Evolutionary conservation across 768 basidiomycete species (phyloP), one percentile per base, ranked within the genome.

Genomic region (Lenzites betulinus): DNA sequence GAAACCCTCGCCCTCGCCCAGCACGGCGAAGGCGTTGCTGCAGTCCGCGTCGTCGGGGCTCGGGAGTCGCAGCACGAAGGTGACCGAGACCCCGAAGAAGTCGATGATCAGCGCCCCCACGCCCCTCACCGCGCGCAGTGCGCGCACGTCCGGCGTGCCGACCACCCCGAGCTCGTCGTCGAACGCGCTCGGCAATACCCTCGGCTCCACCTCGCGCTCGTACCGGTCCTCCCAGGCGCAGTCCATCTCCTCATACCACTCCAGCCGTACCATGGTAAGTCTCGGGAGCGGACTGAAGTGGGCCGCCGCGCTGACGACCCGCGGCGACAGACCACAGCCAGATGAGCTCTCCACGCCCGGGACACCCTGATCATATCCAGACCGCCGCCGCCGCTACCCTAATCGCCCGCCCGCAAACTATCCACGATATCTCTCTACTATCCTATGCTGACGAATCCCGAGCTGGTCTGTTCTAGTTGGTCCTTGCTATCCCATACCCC

Each of bases 71-170:
- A 74, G 70, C 51, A 89, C 87, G 64, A 77, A 83, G 49, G 73
- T 78, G 22, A 83, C 87, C 55, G 83, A 84, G 66, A 93, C 92
- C 7, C 92, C 92, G 18, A 94, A 93, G 79, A 93, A 94, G 76
- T 90, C 91, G 5, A 81, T 91, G 69, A 95, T 95, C 64, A 88
- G 92, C 68, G 92, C 91, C 13, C 93, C 93, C 7, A 92, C 93
- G 2, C 92, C 93, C 1, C 79, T 95, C 54, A 89, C 93, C 20
- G 91, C 93, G 59, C 88, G 93, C 49, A 81, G 82, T 13, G 78
- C 84, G 6, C 83, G 89, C 60, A 83, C 82, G 35, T 77, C 78
- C 16, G 74, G 81, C 33, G 70, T 77, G 41, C 79, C 84, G 44
- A 81, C 81, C 50, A 90, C 89, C 3, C 88, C 89, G 13, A 83